Evolutionary conservation across 345 rosid species (phyloP), one percentile per base, ranked within the genome.

Genomic region (Eucalyptus erythrocorys): DNA sequence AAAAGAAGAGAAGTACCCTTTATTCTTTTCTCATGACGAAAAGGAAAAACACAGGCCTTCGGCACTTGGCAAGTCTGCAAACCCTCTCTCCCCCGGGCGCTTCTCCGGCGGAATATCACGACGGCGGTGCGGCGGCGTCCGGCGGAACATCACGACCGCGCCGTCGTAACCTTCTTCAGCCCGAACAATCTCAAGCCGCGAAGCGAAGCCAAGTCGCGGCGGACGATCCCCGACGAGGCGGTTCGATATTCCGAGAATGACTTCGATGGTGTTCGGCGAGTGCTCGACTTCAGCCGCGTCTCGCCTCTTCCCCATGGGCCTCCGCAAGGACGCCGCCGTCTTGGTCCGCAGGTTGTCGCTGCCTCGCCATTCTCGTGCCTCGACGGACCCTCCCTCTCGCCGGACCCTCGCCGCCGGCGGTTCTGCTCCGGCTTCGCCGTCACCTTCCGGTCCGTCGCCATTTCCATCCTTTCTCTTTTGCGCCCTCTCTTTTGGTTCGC

Each of bases 231-330:
- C 27, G 21, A 71, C 27, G 82, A 37, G 5, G 45, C 26, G 0
- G 82, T 76, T 76, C 47, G 45, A 76, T 51, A 51, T 76, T 40
- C 82, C 6, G 87, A 30, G 48, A 64, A 88, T 85, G 89, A 37
- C 89, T 84, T 88, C 89, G 13, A 59, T 61, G 43, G 42, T 88
- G 30, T 45, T 88, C 87, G 55, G 87, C 49, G 89, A 88, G 48
- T 88, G 89, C 34, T 88, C 89, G 17, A 82, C 89, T 13, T 61
- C 89, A 3, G 34, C 89, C 24, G 48, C 89, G 45, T 71, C 87
- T 88, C 89, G 87, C 30, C 94, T 71, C 92, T 94, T 90, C 88
- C 95, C 91, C 86, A 91, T 66, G 85, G 92, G 76, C 85, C 93
- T 42, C 93, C 93, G 30, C 91, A 91, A 88, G 85, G 94, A 49